A percentile compares a stretch with the other conserved stretches of the same genome.
Evolutionary conservation across 1,139 yeast species (phyloP).

Genomic region (Yamadazyma aaseri): DNA sequence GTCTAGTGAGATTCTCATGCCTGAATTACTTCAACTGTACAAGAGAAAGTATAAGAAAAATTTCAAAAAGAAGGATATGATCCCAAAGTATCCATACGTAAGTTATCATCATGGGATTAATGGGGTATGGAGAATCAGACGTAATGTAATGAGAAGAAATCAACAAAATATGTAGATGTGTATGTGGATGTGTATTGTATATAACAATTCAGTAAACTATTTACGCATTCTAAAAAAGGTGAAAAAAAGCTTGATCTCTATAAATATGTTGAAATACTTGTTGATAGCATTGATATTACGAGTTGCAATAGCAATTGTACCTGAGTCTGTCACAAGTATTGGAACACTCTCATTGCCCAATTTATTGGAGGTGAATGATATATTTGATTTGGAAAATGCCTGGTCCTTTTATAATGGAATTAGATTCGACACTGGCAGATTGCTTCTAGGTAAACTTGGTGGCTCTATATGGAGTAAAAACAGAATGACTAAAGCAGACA

Average conservation of each 20-base stretch:
- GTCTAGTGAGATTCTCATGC: slow-evolving; percentile 30
- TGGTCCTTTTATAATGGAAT: slow-evolving; percentile 33
- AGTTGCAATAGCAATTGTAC: slow-evolving; percentile 2
- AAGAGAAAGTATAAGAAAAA: slow-evolving; percentile 14
- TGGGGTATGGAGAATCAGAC: slow-evolving; percentile 60
- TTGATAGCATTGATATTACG: slow-evolving; percentile 3
- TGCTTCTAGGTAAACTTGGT: slow-evolving; percentile 33
- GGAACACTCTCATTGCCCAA: slow-evolving; percentile 32
- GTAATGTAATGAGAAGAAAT: slow-evolving; percentile 57
- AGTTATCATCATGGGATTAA: slow-evolving; percentile 53
- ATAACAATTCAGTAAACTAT: not conserved
- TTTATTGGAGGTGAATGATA: slow-evolving; percentile 23
- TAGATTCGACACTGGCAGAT: slow-evolving; percentile 38
- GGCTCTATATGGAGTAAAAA: slow-evolving; percentile 54
- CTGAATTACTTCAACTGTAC: slow-evolving; percentile 18
- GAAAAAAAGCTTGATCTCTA: not conserved
- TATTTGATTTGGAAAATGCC: slow-evolving; percentile 22
- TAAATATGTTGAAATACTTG: not conserved
- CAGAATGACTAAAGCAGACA: slow-evolving; percentile 26
- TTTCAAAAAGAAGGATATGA: slow-evolving; percentile 13
- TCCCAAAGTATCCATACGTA: slow-evolving; percentile 45
- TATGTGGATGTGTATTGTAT: not conserved
- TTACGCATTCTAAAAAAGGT: not conserved
- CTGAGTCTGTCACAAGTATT: slow-evolving; percentile 1
- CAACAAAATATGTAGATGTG: slow-evolving; percentile 13